Conservation (phyloP, 306 rosid genomes). For the Coriaria nepalensis region DNA sequence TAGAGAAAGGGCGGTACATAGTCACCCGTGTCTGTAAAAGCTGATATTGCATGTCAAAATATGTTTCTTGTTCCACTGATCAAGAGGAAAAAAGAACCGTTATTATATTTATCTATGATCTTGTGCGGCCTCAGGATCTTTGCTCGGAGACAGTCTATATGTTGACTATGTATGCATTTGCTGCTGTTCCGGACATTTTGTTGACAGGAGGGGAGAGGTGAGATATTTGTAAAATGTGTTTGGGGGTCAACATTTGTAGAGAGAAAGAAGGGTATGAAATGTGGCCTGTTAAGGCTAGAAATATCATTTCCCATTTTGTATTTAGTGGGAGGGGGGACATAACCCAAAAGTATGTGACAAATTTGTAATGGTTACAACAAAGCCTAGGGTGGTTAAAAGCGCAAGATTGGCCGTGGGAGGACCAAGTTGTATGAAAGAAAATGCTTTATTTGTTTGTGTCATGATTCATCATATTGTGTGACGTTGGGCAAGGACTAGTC, state of each 20-base stretch:
- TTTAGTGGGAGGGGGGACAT: conserved; percentile 11
- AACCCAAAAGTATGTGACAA: not conserved
- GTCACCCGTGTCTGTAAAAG: conserved; percentile 47
- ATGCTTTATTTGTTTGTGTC: too few species aligned
- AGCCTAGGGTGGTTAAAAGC: conserved; percentile 5
- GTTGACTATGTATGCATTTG: too few species aligned
- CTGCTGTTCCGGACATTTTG: too few species aligned
- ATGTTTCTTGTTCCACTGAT: conserved; percentile 10
- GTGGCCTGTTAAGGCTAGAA: too few species aligned
- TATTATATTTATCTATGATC: conserved; percentile 4
- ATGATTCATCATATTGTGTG: too few species aligned
- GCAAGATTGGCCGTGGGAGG: too few species aligned
- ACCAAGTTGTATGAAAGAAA: too few species aligned
- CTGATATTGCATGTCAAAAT: conserved; percentile 18
- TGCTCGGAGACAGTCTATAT: too few species aligned
- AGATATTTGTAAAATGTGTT: conserved; percentile 19
- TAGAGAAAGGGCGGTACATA: conserved; percentile 83
- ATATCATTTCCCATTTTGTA: conserved; percentile 17
- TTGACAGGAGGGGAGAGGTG: conserved; percentile 7
- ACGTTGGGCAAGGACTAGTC: too few species aligned
- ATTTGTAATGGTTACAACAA: too few species aligned
- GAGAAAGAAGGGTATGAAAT: too few species aligned
- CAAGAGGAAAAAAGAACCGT: conserved; percentile 16
- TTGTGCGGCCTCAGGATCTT: conserved; percentile 16
- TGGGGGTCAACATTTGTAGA: conserved; percentile 18